These are phyloP conservation scores for Ustilago nuda DNA, from an alignment of 1,284 basidiomycete species.

Conservation along the genomic window DNA sequence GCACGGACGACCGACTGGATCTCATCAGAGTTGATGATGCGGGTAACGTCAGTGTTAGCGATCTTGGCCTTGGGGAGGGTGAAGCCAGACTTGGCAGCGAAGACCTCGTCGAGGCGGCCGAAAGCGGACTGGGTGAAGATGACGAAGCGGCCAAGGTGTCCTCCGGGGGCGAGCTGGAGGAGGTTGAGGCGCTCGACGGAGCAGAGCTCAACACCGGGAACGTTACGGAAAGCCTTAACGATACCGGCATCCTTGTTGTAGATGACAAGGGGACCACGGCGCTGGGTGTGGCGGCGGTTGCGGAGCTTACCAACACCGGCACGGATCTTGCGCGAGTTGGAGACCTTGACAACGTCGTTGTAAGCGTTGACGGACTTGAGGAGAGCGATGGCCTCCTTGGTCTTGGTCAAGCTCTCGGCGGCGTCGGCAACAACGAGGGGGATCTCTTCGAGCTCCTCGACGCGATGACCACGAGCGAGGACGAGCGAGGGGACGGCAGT, in stretches of 20 bases:
- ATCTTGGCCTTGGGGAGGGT: slow-evolving; percentile 79
- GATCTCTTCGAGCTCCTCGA: slow-evolving; percentile 96
- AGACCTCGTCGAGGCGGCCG: slow-evolving; percentile 90
- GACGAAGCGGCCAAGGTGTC: slow-evolving; percentile 97
- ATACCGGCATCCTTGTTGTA: slow-evolving; percentile 99
- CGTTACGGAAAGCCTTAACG: slow-evolving; percentile 97
- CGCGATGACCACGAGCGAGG: slow-evolving; percentile 98
- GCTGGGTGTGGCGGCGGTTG: slow-evolving; percentile 95
- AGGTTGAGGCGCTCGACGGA: slow-evolving; percentile 95
- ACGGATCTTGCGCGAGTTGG: slow-evolving; percentile 95
- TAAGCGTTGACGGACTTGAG: slow-evolving; percentile 87
- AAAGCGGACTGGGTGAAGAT: slow-evolving; percentile 99
- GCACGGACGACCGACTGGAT: slow-evolving; percentile 84
- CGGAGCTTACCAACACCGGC: slow-evolving; percentile 98
- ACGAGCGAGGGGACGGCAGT: slow-evolving; percentile 98
- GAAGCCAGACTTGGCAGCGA: slow-evolving; percentile 86
- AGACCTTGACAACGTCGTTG: slow-evolving; percentile 93
- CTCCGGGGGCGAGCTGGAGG: slow-evolving; percentile 98
- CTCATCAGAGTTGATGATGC: slow-evolving; percentile 85
- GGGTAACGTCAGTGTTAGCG: slow-evolving; percentile 94
- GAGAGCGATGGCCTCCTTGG: slow-evolving; percentile 95
- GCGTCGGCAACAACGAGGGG: slow-evolving; percentile 88
- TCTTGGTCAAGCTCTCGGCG: slow-evolving; percentile 91
- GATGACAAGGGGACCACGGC: slow-evolving; percentile 96
- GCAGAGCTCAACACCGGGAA: slow-evolving; percentile 97